Base-by-base conservation (phyloP, 306 rosid species). In the Astragalus glycyphyllos region DNA sequence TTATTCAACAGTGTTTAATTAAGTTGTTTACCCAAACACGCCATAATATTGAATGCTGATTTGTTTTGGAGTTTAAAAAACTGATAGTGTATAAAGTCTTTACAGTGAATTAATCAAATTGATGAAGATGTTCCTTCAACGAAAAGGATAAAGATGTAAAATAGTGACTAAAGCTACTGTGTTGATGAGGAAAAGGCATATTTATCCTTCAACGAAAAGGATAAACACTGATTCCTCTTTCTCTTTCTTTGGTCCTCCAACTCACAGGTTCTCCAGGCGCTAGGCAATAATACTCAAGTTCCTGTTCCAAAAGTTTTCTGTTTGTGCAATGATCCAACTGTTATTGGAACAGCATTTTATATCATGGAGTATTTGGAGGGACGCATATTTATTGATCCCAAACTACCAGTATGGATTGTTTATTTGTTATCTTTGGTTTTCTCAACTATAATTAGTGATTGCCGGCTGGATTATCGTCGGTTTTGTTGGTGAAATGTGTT, bases 341-440 rank as follows among this genome's bases (percentile, higher is more conserved):
- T 89, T 16, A 86, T 91, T 56, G 99, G 99, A 68, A 89, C 97
- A 37, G 72, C 88, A 9, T 94, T 94, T 82, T 94, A 94, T 82
- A 76, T 94, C 78, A 94, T 94, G 99, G 97, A 94, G 80, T 94
- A 46, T 80, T 76, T 94, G 91, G 89, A 94, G 34, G 99, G 99
- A 29, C 96, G 95, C 69, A 87, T 94, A 74, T 87, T 83, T 55
- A 7, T 91, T 12, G 95, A 94, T 78, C 77, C 95, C 65, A 78
- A 63, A 73, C 83, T 94, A 73, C 95, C 89, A 38, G 99, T 94
- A 89, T 72, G 86, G 40, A 59, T 77, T 77, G 14, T 35, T 17
- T 37, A 37, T 13, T 38, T 26, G 34, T 63, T 62, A 32, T 64
- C 31, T 54, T 70, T 13, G 11, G 41, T 58, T 47, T 60, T 60